Percentiles rank a stretch among this genome's conserved stretches.
Evolutionary conservation across 768 basidiomycete genomes (phyloP).

Genomic region (Lentinula guzmanii): DNA sequence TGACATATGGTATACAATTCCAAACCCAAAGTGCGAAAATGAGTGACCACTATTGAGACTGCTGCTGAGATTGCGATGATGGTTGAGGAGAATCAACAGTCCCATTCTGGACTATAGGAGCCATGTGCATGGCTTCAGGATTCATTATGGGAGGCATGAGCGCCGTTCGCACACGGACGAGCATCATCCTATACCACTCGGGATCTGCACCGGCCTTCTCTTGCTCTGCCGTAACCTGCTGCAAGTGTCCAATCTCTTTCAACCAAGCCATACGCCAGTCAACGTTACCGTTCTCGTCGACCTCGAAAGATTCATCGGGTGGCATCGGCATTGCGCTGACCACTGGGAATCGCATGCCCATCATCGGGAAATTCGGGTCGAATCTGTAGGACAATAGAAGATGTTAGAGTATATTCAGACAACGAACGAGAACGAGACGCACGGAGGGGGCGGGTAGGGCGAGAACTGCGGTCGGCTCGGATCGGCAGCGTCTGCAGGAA

Average conservation of each 20-base stretch:
- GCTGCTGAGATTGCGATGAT: background rate
- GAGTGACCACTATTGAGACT: background rate
- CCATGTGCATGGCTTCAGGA: conserved; percentile 12
- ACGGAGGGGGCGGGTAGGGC: conserved; percentile 63
- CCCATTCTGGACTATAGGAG: conserved; percentile 1
- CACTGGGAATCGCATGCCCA: conserved; percentile 62
- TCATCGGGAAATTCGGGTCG: conserved; percentile 67
- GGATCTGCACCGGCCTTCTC: conserved; percentile 76
- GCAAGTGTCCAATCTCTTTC: conserved; percentile 72
- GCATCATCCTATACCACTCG: conserved; percentile 86
- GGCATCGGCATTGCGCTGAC: conserved; percentile 51
- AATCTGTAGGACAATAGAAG: conserved; percentile 39
- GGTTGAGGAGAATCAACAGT: background rate
- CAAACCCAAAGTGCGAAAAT: background rate
- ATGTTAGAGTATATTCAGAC: background rate
- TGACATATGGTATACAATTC: background rate
- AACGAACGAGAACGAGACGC: conserved; percentile 22
- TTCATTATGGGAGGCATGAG: conserved; percentile 44
- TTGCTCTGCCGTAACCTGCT: conserved; percentile 73
- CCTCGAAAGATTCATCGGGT: conserved; percentile 59
- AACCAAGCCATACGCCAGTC: conserved; percentile 78
- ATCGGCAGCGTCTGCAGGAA: conserved; percentile 56
- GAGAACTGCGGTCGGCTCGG: conserved; percentile 51
- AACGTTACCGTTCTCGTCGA: conserved; percentile 75
- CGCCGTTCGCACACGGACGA: conserved; percentile 69